phyloP scores from a whole-genome alignment of 768 basidiomycete species.

The Leccinum uliginosum region DNA sequence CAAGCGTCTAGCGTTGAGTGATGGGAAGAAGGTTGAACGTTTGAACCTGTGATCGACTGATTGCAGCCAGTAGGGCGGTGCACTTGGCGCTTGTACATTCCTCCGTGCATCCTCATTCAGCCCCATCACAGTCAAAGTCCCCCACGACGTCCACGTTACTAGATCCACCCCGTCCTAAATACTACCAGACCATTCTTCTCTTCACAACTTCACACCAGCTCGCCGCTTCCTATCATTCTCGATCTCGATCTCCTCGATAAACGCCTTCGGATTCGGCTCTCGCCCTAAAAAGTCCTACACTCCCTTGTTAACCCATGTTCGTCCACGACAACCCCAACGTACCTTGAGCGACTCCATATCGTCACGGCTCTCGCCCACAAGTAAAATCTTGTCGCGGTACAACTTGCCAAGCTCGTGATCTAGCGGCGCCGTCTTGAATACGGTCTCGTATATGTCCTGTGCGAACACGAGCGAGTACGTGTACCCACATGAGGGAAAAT shows the following conservation, averaged over 20 bases:
- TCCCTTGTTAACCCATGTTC: background rate
- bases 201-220: background rate
- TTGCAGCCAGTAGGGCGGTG: too few relatives aligned
- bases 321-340: background rate
- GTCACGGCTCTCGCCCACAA: background rate
- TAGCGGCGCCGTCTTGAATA: background rate
- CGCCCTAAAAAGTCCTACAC: slow-evolving; percentile 73
- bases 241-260: slow-evolving; percentile 61
- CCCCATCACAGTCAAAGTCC: too few relatives aligned
- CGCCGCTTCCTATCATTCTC: slow-evolving; percentile 34
- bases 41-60: too few relatives aligned
- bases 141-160: too few relatives aligned
- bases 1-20: too few relatives aligned
- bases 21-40: too few relatives aligned
- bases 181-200: too few relatives aligned
- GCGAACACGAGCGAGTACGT: slow-evolving; percentile 70
- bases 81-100: too few relatives aligned
- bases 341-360: background rate
- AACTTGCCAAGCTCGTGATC: background rate
- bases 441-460: slow-evolving; percentile 39
- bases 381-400: background rate
- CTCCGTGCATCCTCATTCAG: too few relatives aligned
- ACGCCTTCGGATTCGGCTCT: slow-evolving; percentile 68
- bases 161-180: too few relatives aligned
- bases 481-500: too few relatives aligned